Percentiles rank a stretch among this genome's conserved stretches.
Conservation (phyloP, 805 yeast genomes). For the Maudiozyma bulderi region DNA sequence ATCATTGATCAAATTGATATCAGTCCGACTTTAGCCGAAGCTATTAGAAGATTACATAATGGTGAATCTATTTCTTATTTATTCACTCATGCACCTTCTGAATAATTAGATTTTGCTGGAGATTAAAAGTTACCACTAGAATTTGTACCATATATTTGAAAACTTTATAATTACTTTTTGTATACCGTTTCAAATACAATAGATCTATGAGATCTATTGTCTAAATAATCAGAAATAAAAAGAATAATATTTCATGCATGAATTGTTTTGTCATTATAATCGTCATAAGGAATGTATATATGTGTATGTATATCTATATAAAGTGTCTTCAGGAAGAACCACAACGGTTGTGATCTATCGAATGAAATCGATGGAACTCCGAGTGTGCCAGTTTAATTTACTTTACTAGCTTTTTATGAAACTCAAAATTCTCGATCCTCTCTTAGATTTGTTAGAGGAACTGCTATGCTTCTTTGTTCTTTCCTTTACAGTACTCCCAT, state of each 20-base stretch:
- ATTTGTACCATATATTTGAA: conserved; percentile 32
- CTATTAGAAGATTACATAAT: conserved; percentile 86
- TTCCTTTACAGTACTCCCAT: background rate
- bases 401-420: conserved; percentile 9
- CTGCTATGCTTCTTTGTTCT: background rate
- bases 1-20: conserved; percentile 78
- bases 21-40: conserved; percentile 82
- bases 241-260: too few species aligned
- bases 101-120: background rate
- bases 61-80: conserved; percentile 85
- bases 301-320: background rate
- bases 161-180: background rate
- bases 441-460: conserved; percentile 6
- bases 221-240: too few species aligned
- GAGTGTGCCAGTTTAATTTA: background rate
- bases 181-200: background rate
- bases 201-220: background rate
- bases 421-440: conserved; percentile 21
- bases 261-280: background rate
- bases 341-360: too few species aligned
- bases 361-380: too few species aligned
- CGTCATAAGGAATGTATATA: background rate
- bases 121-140: background rate
- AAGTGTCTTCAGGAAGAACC: too few species aligned
- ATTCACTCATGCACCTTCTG: conserved; percentile 36